Percentiles rank a stretch among this genome's conserved stretches.
Conservation (phyloP, 768 basidiomycete genomes). For the Leucocoprinus leucothites region DNA sequence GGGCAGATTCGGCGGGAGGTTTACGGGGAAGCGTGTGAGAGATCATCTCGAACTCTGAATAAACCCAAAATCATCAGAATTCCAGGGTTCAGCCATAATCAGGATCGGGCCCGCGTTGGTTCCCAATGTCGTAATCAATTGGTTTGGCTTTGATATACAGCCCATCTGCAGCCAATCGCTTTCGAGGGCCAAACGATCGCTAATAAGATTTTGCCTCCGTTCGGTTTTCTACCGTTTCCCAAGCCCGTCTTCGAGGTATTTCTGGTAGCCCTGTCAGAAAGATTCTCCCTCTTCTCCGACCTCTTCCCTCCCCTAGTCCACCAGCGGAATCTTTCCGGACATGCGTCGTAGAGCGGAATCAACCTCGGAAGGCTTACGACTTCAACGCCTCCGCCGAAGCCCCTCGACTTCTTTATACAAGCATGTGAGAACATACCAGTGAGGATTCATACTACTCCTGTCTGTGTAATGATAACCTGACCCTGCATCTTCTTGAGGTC, state of each 20-base stretch:
- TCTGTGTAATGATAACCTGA: not conserved
- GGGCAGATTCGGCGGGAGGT: not conserved
- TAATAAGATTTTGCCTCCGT: constrained; percentile 10
- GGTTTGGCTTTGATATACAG: not conserved
- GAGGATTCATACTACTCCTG: not conserved
- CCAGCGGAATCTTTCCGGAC: constrained; percentile 1
- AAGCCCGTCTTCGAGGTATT: constrained; percentile 5
- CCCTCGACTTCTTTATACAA: constrained; percentile 10
- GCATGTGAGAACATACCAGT: constrained; percentile 17
- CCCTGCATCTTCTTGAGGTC: constrained; percentile 31
- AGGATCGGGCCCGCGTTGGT: not conserved
- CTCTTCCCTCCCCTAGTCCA: not conserved
- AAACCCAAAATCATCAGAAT: constrained; percentile 8
- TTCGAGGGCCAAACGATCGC: constrained; percentile 6
- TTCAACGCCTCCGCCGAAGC: constrained; percentile 21
- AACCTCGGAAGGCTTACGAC: constrained; percentile 21
- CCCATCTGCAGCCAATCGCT: constrained; percentile 1
- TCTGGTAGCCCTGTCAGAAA: constrained; percentile 1
- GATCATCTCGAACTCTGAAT: constrained; percentile 4
- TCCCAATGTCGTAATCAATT: constrained; percentile 6
- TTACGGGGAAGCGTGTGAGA: not conserved
- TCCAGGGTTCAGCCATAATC: constrained; percentile 3
- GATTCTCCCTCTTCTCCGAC: constrained; percentile 1
- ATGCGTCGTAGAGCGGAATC: constrained; percentile 28
- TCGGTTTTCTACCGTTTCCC: not conserved